Conservation (phyloP, 768 basidiomycete species). For the Psilocybe tampanensis region DNA sequence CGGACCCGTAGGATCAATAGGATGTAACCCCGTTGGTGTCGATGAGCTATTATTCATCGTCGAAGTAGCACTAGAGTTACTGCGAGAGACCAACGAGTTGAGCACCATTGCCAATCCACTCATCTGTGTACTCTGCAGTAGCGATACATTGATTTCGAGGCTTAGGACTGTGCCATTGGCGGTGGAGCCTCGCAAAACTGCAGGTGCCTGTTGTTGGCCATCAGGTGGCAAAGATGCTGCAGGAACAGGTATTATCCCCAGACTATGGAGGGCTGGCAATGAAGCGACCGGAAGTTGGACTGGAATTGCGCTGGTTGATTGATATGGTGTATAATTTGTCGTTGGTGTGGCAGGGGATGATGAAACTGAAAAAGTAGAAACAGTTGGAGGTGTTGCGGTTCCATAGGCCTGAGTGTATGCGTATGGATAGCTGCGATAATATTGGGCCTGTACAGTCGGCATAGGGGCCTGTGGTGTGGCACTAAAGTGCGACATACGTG, state of each 20-base stretch:
- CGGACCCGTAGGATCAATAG: slow-evolving; percentile 1
- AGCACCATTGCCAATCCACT: slow-evolving; percentile 71
- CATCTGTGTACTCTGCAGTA: slow-evolving; percentile 77
- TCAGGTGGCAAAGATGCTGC: slow-evolving; percentile 51
- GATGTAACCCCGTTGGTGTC: slow-evolving; percentile 6
- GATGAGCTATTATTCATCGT: slow-evolving; percentile 7
- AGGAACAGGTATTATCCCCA: slow-evolving; percentile 76
- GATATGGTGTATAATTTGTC: slow-evolving; percentile 35
- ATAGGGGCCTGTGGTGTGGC: slow-evolving; percentile 29
- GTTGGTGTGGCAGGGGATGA: slow-evolving; percentile 24
- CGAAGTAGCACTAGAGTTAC: slow-evolving; percentile 21
- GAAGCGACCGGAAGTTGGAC: slow-evolving; percentile 74
- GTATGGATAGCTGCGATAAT: slow-evolving; percentile 69
- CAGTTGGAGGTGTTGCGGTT: slow-evolving; percentile 32
- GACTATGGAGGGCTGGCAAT: slow-evolving; percentile 62
- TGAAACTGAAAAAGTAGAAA: slow-evolving; percentile 35
- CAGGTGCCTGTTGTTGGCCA: slow-evolving; percentile 69
- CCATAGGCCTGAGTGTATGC: slow-evolving; percentile 65
- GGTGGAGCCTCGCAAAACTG: slow-evolving; percentile 72
- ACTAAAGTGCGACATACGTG: slow-evolving; percentile 45
- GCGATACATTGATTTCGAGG: slow-evolving; percentile 77
- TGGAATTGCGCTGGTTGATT: slow-evolving; percentile 51
- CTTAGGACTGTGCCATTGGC: slow-evolving; percentile 73
- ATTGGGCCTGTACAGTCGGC: slow-evolving; percentile 46
- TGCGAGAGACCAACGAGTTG: slow-evolving; percentile 68